Conservation (phyloP, 768 basidiomycete species). For the Lyophyllum decastes region DNA sequence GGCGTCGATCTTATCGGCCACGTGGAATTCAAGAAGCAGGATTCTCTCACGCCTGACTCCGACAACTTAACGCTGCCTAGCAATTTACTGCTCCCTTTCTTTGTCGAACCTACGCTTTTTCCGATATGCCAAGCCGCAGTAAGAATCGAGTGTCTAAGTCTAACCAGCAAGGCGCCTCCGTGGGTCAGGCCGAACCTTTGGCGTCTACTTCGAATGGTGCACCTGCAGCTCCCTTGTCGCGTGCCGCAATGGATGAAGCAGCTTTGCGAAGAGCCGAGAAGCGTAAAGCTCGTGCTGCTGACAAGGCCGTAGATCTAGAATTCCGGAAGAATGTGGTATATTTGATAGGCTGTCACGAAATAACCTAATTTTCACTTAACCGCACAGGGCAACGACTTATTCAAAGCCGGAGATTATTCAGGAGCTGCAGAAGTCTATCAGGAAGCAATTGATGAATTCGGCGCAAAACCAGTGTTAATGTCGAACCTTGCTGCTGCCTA, state of each 20-base stretch:
- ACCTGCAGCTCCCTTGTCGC: neutral
- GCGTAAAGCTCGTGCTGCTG: conserved; percentile 4
- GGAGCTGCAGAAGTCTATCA: conserved; percentile 29
- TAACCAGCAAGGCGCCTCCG: neutral
- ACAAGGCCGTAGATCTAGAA: conserved; percentile 2
- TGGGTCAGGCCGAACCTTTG: neutral
- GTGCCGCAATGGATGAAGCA: conserved; percentile 7
- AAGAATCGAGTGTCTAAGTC: conserved; percentile 3
- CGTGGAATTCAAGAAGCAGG: no score
- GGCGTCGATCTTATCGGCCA: no score
- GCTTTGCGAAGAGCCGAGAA: conserved; percentile 6
- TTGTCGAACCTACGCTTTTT: neutral
- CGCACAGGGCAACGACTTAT: conserved; percentile 33
- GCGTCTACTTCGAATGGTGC: neutral
- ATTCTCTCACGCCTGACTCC: no score
- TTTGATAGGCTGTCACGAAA: neutral
- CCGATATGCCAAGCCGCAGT: conserved; percentile 6
- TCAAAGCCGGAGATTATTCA: conserved; percentile 30
- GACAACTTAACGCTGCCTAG: neutral
- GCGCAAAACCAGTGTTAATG: conserved; percentile 33
- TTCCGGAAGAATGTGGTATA: conserved; percentile 10
- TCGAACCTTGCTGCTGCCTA: conserved; percentile 37
- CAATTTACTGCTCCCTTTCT: neutral
- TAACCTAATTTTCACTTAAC: neutral
- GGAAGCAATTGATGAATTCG: conserved; percentile 27